A percentile compares a stretch with the other conserved stretches of the same genome.
Evolutionary conservation across 331 rosid species (phyloP).

Genomic region (Quercus lobata): DNA sequence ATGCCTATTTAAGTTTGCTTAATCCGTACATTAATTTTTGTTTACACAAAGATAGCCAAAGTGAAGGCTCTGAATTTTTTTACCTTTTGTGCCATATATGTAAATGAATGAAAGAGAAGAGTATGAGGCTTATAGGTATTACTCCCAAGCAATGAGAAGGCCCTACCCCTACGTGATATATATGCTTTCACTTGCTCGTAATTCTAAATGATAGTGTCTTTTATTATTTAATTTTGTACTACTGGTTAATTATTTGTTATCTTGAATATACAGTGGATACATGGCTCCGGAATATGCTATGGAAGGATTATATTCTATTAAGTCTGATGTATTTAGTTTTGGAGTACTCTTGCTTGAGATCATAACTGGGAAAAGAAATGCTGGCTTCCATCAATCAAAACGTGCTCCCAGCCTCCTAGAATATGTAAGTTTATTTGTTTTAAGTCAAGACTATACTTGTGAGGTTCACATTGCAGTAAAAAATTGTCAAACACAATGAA

Average conservation of each 20-base stretch:
- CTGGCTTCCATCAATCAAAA: constrained; percentile 24
- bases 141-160: constrained; percentile 25
- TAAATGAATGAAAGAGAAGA: no score
- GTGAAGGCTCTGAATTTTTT: no score
- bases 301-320: constrained; percentile 40
- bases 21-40: no score
- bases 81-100: no score
- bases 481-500: not conserved
- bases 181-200: no score
- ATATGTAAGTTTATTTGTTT: no score
- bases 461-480: no score
- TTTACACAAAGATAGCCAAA: no score
- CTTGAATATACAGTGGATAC: not conserved
- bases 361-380: constrained; percentile 28
- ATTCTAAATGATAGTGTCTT: not conserved
- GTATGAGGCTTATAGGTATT: constrained; percentile 9
- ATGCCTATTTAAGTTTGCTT: no score
- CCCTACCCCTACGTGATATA: constrained; percentile 31
- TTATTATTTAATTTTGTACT: no score
- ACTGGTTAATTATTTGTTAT: no score
- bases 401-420: constrained; percentile 25
- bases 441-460: no score
- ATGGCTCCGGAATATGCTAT: not conserved
- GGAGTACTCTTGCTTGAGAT: constrained; percentile 43
- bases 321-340: constrained; percentile 39